Evolutionary conservation across 106 monocot genomes (phyloP).

Genomic region (Allium sativum): DNA sequence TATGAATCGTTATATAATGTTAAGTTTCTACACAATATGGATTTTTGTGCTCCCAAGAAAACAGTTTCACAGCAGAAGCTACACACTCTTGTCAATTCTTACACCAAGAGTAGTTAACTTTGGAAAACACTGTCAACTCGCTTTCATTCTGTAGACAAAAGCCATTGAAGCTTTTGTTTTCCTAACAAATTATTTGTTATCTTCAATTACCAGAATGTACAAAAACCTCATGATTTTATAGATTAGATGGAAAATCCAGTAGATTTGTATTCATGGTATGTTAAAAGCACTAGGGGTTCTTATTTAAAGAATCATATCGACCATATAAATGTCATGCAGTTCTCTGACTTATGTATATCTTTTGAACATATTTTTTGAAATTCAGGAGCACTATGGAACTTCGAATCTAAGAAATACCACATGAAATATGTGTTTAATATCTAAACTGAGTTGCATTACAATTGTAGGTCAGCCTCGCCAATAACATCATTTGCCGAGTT

Average conservation of each 20-base stretch:
- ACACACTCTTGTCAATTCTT: neutral
- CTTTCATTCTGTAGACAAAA: neutral
- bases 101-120: neutral
- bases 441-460: constrained; percentile 13
- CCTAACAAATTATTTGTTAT: neutral
- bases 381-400: neutral
- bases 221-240: too few species aligned
- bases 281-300: too few species aligned
- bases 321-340: too few species aligned
- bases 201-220: too few species aligned
- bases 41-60: neutral
- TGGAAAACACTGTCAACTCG: neutral
- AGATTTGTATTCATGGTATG: too few species aligned
- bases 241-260: too few species aligned
- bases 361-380: too few species aligned
- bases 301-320: too few species aligned
- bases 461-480: constrained; percentile 9
- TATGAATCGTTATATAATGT: neutral
- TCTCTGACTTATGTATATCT: too few species aligned
- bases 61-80: neutral
- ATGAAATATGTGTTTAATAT: too few species aligned
- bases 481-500: constrained; percentile 5
- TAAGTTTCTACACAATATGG: neutral
- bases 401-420: too few species aligned
- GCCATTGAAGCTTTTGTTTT: constrained; percentile 23